Conservation (phyloP, 257 asterid species). For the Galeopsis tetrahit region DNA sequence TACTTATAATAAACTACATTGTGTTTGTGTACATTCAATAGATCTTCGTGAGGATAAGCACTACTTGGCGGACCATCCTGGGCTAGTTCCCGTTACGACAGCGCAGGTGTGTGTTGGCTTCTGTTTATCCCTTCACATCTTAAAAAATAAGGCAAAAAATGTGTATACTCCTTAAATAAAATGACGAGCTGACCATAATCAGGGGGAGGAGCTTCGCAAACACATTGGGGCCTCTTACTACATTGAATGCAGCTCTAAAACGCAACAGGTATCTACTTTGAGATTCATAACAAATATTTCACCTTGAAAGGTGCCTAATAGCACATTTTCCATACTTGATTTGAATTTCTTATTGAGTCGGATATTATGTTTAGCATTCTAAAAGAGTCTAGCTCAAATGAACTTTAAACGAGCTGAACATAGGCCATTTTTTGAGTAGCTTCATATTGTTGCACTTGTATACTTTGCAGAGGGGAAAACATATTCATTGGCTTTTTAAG, state of each 20-base stretch:
- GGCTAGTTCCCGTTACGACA: constrained; percentile 76
- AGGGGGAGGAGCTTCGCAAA: constrained; percentile 98
- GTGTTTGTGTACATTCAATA: constrained; percentile 31
- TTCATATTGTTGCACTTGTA: background rate
- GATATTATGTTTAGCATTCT: background rate
- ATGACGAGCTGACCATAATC: constrained; percentile 26
- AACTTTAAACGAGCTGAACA: background rate
- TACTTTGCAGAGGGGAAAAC: too few relatives aligned
- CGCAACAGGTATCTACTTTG: constrained; percentile 74
- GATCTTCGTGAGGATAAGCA: constrained; percentile 95
- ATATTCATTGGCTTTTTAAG: too few relatives aligned
- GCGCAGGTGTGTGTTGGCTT: constrained; percentile 56
- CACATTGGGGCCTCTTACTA: constrained; percentile 83
- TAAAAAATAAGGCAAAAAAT: too few relatives aligned
- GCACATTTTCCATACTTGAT: background rate
- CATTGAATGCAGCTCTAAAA: constrained; percentile 93
- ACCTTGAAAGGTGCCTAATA: background rate
- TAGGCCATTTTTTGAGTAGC: background rate
- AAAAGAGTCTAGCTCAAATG: background rate
- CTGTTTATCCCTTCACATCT: background rate
- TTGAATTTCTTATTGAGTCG: background rate
- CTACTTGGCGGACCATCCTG: constrained; percentile 90
- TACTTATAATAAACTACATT: background rate
- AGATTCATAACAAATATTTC: background rate
- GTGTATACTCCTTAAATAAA: background rate